phyloP scores from a whole-genome alignment of 306 rosid genomes.

The Gastrolobium villosum region DNA sequence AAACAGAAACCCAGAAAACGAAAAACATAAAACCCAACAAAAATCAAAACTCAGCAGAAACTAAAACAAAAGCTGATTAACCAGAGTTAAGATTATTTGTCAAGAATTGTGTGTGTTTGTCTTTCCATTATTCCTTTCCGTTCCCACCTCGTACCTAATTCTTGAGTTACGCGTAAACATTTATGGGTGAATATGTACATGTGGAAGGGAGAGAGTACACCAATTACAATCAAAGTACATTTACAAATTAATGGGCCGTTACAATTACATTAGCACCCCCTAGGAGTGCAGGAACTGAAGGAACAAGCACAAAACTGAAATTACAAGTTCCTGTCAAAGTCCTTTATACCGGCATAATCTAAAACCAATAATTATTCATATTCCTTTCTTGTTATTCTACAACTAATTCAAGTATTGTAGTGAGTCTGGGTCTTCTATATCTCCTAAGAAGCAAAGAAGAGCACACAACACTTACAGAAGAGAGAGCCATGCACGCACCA shows the following conservation, averaged over 20 bases:
- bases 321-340: conserved; percentile 36
- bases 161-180: not conserved
- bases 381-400: conserved; percentile 68
- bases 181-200: not conserved
- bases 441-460: conserved; percentile 90
- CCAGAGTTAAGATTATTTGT: too few relatives aligned
- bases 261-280: conserved; percentile 43
- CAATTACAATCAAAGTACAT: conserved; percentile 45
- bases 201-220: not conserved
- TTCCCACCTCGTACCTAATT: too few relatives aligned
- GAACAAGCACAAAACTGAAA: conserved; percentile 53
- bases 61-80: too few relatives aligned
- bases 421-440: conserved; percentile 85
- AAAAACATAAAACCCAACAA: too few relatives aligned
- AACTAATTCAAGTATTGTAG: conserved; percentile 82
- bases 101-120: too few relatives aligned
- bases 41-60: too few relatives aligned
- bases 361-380: conserved; percentile 39
- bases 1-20: too few relatives aligned
- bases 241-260: conserved; percentile 53
- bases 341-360: conserved; percentile 43
- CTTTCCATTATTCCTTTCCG: too few relatives aligned
- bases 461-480: conserved; percentile 94
- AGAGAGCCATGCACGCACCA: conserved; percentile 98
- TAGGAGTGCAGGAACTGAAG: conserved; percentile 31